phyloP scores from a whole-genome alignment of 495 filamentous ascomycete species.

The Hapsidospora chrysogenum region DNA sequence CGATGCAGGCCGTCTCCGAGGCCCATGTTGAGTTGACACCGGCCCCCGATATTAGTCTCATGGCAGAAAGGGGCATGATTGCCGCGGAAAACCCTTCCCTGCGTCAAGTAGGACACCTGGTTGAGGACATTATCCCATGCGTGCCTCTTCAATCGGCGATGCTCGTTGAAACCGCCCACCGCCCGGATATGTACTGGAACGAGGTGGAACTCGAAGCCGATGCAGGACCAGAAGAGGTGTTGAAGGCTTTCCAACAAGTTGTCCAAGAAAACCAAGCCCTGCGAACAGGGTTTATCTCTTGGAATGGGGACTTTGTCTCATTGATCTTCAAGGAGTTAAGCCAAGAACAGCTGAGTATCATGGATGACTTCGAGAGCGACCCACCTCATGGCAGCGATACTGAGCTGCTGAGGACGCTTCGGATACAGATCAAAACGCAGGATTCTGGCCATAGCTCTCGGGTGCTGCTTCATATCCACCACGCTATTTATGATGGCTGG shows the following conservation, averaged over 20 bases:
- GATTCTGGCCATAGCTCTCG: slow-evolving; percentile 5
- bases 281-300: slow-evolving; percentile 47
- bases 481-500: slow-evolving; percentile 76
- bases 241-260: slow-evolving; percentile 27
- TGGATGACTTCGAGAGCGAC: slow-evolving; percentile 9
- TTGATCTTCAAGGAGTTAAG: slow-evolving; percentile 39
- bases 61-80: not conserved
- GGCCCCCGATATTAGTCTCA: not conserved
- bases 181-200: slow-evolving; percentile 50
- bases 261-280: slow-evolving; percentile 45
- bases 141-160: slow-evolving; percentile 63
- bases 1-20: not conserved
- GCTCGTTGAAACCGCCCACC: slow-evolving; percentile 46
- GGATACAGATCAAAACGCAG: slow-evolving; percentile 26
- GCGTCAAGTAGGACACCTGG: slow-evolving; percentile 8
- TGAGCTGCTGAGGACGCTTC: slow-evolving; percentile 40
- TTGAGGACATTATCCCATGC: slow-evolving; percentile 40
- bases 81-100: slow-evolving; percentile 2
- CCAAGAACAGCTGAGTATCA: slow-evolving; percentile 21
- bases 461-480: slow-evolving; percentile 43
- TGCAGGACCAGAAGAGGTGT: slow-evolving; percentile 14
- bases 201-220: slow-evolving; percentile 45
- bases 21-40: not conserved
- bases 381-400: slow-evolving; percentile 5
- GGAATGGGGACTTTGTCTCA: slow-evolving; percentile 36